Evolutionary conservation across 2,329 filamentous ascomycete species (phyloP).

Genomic region (Juglanconis sp.): DNA sequence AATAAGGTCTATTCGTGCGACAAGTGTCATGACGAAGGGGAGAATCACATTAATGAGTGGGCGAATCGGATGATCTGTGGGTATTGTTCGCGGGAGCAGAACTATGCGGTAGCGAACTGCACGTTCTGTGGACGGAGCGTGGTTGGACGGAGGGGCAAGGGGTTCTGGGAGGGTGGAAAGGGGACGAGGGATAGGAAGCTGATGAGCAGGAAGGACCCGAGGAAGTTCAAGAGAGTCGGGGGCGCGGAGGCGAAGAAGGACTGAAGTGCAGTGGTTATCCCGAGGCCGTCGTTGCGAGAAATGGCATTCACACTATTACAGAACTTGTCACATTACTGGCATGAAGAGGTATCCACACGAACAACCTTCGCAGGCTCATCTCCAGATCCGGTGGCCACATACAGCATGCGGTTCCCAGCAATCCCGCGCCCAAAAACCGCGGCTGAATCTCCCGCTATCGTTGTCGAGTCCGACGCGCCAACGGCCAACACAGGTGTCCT

Average conservation of each 20-base stretch:
- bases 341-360: slow-evolving; percentile 1
- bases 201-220: slow-evolving; percentile 75
- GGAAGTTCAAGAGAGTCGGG: slow-evolving; percentile 66
- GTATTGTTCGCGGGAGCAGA: slow-evolving; percentile 76
- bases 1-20: slow-evolving; percentile 58
- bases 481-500: background rate
- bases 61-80: slow-evolving; percentile 82
- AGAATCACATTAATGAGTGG: slow-evolving; percentile 75
- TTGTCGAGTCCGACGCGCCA: background rate
- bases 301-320: background rate
- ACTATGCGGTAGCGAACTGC: slow-evolving; percentile 74
- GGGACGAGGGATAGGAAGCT: slow-evolving; percentile 68
- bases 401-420: background rate
- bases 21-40: slow-evolving; percentile 70
- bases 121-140: slow-evolving; percentile 68
- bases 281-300: background rate
- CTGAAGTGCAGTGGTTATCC: background rate
- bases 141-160: slow-evolving; percentile 61
- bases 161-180: slow-evolving; percentile 87
- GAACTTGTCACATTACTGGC: background rate
- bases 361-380: slow-evolving; percentile 8
- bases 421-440: background rate
- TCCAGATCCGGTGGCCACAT: background rate
- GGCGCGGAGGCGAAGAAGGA: slow-evolving; percentile 34
- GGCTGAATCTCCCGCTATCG: background rate